phyloP scores from a whole-genome alignment of 495 filamentous ascomycete species.

The Pyrenula aspistea region DNA sequence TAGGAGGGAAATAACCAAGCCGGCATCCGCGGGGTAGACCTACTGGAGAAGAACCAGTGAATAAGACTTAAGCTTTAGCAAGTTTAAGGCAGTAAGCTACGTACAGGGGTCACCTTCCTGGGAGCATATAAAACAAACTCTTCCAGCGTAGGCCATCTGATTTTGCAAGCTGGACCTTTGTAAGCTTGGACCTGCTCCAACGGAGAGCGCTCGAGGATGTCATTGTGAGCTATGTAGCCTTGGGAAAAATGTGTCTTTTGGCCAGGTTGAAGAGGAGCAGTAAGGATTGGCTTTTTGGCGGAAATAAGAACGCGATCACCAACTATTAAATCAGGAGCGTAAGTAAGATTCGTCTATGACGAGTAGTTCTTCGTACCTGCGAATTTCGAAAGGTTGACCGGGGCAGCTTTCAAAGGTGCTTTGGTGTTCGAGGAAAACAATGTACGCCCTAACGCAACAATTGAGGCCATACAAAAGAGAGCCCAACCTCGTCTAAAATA shows the following conservation, averaged over 20 bases:
- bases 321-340: no score
- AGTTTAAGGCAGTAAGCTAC: conserved; percentile 9
- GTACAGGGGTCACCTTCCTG: conserved; percentile 60
- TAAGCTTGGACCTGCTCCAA: conserved; percentile 41
- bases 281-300: conserved; percentile 34
- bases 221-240: conserved; percentile 41
- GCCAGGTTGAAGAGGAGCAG: conserved; percentile 32
- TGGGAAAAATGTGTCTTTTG: conserved; percentile 32
- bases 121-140: conserved; percentile 56
- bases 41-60: conserved; percentile 21
- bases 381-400: background rate
- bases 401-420: background rate
- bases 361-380: background rate
- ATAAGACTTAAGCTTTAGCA: background rate
- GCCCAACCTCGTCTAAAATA: no score
- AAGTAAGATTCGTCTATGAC: no score
- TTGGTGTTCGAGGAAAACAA: background rate
- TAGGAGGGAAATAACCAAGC: conserved; percentile 58
- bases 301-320: conserved; percentile 48
- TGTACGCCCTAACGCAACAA: background rate
- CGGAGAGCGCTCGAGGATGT: conserved; percentile 50
- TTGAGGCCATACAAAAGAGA: background rate
- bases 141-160: conserved; percentile 52
- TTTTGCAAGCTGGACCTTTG: conserved; percentile 37
- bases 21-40: conserved; percentile 65